Evolutionary conservation across 768 basidiomycete genomes (phyloP), one percentile per base, ranked within the genome.

Genomic region (Russula emetica): DNA sequence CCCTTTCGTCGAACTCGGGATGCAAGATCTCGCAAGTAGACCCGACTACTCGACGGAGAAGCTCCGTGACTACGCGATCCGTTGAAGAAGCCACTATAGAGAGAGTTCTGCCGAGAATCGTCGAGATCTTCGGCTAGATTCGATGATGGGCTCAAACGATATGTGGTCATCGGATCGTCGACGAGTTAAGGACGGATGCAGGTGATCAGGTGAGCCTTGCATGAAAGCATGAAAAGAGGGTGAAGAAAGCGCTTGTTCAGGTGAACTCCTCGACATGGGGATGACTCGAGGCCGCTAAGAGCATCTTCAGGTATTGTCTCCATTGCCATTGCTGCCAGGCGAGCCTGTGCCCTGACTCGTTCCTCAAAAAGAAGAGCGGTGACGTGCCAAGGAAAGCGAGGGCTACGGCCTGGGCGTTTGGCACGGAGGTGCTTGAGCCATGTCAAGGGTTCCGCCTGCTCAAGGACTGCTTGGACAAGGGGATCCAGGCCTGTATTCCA

Each of bases 311-410:
- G 78, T 58, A 82, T 80, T 16, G 80, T 76, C 49, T 75, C 72
- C 76, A 80, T 79, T 8, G 68, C 72, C 76, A 79, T 79, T 14
- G 67, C 65, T 45, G 75, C 77, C 2, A 71, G 71, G 10, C 69
- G 71, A 9, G 68, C 60, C 59, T 78, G 79, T 5, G 78, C 75
- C 66, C 79, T 81, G 24, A 80, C 62, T 69, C 83, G 89, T 71
- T 89, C 84, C 72, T 90, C 86, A 65, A 86, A 77, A 14, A 88
- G 81, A 57, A 87, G 75, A 3, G 90, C 88, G 10, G 88, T 84
- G 54, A 90, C 70, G 71, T 85, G 78, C 85, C 87, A 85, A 4
- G 79, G 80, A 45, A 80, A 78, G 47, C 82, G 78, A 52, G 61
- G 66, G 30, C 67, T 64, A 40, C 69, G 66, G 55, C 70, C 71